Base-by-base conservation (phyloP, 352 stramenopile genomes). In the Globisporangium radiosum region DNA sequence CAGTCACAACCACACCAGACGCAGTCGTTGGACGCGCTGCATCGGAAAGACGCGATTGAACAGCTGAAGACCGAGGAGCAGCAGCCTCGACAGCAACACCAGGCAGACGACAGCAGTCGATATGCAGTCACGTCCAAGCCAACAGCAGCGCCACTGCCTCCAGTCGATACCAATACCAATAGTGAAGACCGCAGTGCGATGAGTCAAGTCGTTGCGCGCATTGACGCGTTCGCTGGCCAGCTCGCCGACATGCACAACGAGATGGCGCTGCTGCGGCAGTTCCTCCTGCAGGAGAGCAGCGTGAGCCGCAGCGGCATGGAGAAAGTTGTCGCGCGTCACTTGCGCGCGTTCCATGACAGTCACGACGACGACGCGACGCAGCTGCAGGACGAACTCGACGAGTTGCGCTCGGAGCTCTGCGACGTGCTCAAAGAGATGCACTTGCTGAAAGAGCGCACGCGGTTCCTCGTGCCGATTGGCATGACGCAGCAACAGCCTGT, bases 361-460 rank as follows among this genome's bases (percentile, higher is more conserved):
- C 79, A 89, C 39, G 69, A 79, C 17, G 78, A 76, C 37, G 79
- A 85, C 36, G 64, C 70, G 44, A 77, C 81, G 54, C 76, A 71
- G 0, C 59, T 89, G 44, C 65, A 76, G 37, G 71, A 83, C 25
- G 79, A 89, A 61, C 71, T 87, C 73, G 75, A 86, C 58, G 75
- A 82, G 13, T 69, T 89, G 36, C 73, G 77, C 33, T 85, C 79
- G 2, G 77, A 82, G 33, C 81, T 87, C 70, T 85, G 76, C 39
- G 74, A 75, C 17, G 70, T 87, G 53, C 60, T 87, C 6, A 86
- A 83, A 44, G 79, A 89, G 48, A 75, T 87, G 57, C 79, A 89
- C 61, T 57, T 78, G 51, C 60, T 87, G 9, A 89, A 89, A 54
- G 79, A 89, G 54, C 69, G 79, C 8, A 86, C 79, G 40, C 85